Evolutionary conservation across 345 rosid genomes (phyloP).

Genomic region (Hibiscus mutabilis): DNA sequence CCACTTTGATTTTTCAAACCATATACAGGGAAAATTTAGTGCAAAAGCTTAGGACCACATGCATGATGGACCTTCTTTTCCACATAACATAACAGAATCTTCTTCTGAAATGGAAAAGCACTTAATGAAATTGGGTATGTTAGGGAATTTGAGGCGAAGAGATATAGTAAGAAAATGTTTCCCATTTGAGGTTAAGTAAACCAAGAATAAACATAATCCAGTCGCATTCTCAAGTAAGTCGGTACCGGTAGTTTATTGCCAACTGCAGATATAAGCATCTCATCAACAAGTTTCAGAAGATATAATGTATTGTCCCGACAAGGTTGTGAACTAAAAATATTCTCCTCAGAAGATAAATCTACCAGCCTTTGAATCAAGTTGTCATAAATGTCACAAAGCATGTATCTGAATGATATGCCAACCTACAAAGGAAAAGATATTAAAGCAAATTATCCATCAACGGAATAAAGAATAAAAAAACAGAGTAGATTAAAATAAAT

Average conservation of each 20-base stretch:
- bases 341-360: slow-evolving; percentile 69
- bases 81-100: too few species aligned
- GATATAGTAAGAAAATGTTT: too few species aligned
- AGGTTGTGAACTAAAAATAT: slow-evolving; percentile 77
- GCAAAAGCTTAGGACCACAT: neutral
- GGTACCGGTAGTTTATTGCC: slow-evolving; percentile 73
- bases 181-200: too few species aligned
- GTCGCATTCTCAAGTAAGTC: neutral
- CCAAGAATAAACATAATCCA: neutral
- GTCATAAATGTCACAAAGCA: slow-evolving; percentile 71
- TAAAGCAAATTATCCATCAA: slow-evolving; percentile 11
- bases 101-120: too few species aligned
- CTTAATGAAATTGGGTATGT: too few species aligned
- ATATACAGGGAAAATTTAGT: neutral
- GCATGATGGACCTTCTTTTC: too few species aligned
- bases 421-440: slow-evolving; percentile 37
- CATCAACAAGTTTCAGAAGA: slow-evolving; percentile 74
- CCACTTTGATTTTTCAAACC: too few species aligned
- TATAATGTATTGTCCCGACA: slow-evolving; percentile 86
- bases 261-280: slow-evolving; percentile 78
- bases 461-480: neutral
- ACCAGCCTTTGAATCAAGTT: slow-evolving; percentile 69
- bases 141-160: too few species aligned
- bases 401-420: slow-evolving; percentile 41
- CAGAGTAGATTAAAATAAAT: neutral